Evolutionary conservation across 2,329 filamentous ascomycete genomes (phyloP).

Genomic region (Bipolaris victoriae): DNA sequence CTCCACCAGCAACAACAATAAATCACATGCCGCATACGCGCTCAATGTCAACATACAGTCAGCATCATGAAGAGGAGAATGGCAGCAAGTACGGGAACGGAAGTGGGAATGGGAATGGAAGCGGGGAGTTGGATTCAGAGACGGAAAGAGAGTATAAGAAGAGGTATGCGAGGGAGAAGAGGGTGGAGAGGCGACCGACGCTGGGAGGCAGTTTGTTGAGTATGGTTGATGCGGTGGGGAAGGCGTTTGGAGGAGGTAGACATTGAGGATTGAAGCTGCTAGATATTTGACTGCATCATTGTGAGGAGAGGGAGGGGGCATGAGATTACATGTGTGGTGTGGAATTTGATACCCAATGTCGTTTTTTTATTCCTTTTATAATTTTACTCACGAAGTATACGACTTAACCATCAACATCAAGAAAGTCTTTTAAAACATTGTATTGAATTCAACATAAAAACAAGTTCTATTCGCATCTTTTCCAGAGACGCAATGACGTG

Average conservation of each 20-base stretch:
- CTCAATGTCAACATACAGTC: slow-evolving; percentile 11
- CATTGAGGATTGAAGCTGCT: not conserved
- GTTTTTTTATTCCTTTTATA: no score
- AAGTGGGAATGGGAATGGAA: not conserved
- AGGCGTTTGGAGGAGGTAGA: slow-evolving; percentile 17
- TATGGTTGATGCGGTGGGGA: slow-evolving; percentile 21
- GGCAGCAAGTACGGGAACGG: not conserved
- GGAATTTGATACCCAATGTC: no score
- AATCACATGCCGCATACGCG: slow-evolving; percentile 11
- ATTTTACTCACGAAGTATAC: no score
- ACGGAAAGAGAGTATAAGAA: slow-evolving; percentile 23
- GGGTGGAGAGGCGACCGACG: slow-evolving; percentile 35
- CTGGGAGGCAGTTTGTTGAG: slow-evolving; percentile 35
- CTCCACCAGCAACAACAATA: not conserved
- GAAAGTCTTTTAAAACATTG: no score
- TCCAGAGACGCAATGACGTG: no score
- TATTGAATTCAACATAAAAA: no score
- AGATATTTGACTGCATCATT: no score
- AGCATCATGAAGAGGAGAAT: slow-evolving; percentile 1
- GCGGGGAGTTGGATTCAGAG: slow-evolving; percentile 19
- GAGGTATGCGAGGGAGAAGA: slow-evolving; percentile 24
- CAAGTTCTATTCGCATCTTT: no score
- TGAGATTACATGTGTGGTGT: no score
- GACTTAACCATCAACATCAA: no score
- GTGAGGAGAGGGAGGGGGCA: no score